These are phyloP conservation scores for Piromyces finnis DNA, from an alignment of 192 early-diverging fungal genomes.

Conservation along the genomic window DNA sequence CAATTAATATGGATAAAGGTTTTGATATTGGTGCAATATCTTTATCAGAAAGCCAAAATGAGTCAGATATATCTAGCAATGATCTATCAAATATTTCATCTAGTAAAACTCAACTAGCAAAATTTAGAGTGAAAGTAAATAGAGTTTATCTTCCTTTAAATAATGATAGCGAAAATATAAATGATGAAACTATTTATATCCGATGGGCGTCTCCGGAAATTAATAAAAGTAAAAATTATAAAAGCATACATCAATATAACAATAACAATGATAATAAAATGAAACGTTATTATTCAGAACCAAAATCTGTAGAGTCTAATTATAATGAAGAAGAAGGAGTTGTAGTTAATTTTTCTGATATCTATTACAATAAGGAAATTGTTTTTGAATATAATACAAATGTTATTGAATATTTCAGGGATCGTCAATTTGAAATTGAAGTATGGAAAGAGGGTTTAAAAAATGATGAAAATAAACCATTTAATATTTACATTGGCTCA, in stretches of 20 bases:
- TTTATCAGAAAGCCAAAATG: not conserved
- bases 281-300: not conserved
- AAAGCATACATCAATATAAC: not conserved
- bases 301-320: not conserved
- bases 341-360: not conserved
- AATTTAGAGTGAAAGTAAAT: not conserved
- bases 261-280: not conserved
- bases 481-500: not conserved
- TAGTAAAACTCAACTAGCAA: not conserved
- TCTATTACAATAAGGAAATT: not conserved
- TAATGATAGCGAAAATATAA: not conserved
- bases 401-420: not conserved
- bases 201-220: not conserved
- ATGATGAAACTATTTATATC: not conserved
- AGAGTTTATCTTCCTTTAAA: not conserved
- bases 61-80: not conserved
- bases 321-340: not conserved
- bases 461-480: not conserved
- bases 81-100: not conserved
- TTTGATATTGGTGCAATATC: not conserved
- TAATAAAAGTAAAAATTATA: not conserved
- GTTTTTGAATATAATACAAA: not conserved
- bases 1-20: not conserved
- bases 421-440: not conserved
- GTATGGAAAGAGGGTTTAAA: not conserved